These are phyloP conservation scores for Penicillium sp. DNA, from an alignment of 2,329 filamentous ascomycete species.

Conservation along the genomic window DNA sequence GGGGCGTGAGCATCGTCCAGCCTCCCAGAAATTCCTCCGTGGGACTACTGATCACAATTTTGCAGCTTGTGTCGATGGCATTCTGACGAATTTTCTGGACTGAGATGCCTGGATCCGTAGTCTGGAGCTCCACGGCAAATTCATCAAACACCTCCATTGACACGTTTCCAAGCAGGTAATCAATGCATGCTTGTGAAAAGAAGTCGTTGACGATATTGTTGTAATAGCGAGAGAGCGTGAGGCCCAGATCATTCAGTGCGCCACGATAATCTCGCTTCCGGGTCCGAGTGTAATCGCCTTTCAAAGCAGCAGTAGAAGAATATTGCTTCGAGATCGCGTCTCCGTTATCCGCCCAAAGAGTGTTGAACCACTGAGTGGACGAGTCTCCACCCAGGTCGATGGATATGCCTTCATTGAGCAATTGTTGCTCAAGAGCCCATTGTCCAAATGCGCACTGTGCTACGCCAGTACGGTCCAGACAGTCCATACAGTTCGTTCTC, in stretches of 20 bases:
- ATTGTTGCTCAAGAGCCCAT: slow-evolving; percentile 71
- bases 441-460: slow-evolving; percentile 88
- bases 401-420: slow-evolving; percentile 68
- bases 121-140: slow-evolving; percentile 91
- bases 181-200: slow-evolving; percentile 90
- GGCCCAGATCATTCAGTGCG: slow-evolving; percentile 80
- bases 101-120: slow-evolving; percentile 82
- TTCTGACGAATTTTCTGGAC: slow-evolving; percentile 76
- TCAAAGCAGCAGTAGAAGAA: slow-evolving; percentile 88
- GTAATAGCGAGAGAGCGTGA: slow-evolving; percentile 71
- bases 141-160: slow-evolving; percentile 82
- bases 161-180: slow-evolving; percentile 86
- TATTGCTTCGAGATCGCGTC: slow-evolving; percentile 95
- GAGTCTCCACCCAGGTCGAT: slow-evolving; percentile 71
- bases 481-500: slow-evolving; percentile 99
- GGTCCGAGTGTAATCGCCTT: slow-evolving; percentile 92
- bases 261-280: slow-evolving; percentile 85
- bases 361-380: slow-evolving; percentile 88
- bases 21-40: slow-evolving; percentile 79
- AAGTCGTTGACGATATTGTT: slow-evolving; percentile 96
- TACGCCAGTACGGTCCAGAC: slow-evolving; percentile 90
- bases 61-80: slow-evolving; percentile 82
- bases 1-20: slow-evolving; percentile 81
- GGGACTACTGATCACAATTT: slow-evolving; percentile 78
- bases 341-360: slow-evolving; percentile 93